Percentiles rank a stretch among this genome's conserved stretches.
These are phyloP conservation scores for Colletotrichum echinochloae DNA, from an alignment of 2,329 filamentous ascomycete genomes.

Conservation along the genomic window DNA sequence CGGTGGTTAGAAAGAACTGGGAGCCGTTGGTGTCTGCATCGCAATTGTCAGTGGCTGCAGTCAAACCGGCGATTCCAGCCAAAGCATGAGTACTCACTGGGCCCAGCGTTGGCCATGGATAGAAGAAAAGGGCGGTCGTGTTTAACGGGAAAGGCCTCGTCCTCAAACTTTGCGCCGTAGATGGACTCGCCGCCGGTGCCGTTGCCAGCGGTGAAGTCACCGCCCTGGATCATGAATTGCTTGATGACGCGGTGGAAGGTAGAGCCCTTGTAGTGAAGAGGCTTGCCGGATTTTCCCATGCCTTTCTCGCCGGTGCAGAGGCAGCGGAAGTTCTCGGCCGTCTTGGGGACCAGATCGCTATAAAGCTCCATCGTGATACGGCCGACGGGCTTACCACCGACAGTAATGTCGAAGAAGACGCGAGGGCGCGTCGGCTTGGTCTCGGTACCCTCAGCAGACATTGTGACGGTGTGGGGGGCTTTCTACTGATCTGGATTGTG, in stretches of 20 bases:
- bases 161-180: conserved; percentile 96
- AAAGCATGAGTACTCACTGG: conserved; percentile 66
- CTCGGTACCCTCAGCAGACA: conserved; percentile 34
- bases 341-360: conserved; percentile 86
- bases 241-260: conserved; percentile 97
- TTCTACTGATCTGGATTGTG: neutral
- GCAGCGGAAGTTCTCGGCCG: conserved; percentile 94
- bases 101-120: conserved; percentile 98
- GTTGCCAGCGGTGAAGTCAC: conserved; percentile 95
- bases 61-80: neutral
- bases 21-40: conserved; percentile 87
- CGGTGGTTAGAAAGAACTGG: conserved; percentile 98
- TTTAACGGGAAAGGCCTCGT: conserved; percentile 94
- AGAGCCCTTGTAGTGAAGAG: conserved; percentile 92
- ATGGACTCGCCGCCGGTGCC: conserved; percentile 97
- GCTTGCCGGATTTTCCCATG: conserved; percentile 81
- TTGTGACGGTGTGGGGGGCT: neutral
- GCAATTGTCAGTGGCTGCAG: conserved; percentile 24
- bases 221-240: conserved; percentile 98
- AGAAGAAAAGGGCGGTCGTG: conserved; percentile 94
- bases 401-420: conserved; percentile 93
- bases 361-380: conserved; percentile 90
- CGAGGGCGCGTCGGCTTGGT: conserved; percentile 72
- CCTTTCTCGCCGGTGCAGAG: conserved; percentile 97
- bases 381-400: conserved; percentile 79